Evolutionary conservation across 371 early-diverging fungal genomes (phyloP), one percentile per base, ranked within the genome.

Genomic region (Chytridium lagenaria): DNA sequence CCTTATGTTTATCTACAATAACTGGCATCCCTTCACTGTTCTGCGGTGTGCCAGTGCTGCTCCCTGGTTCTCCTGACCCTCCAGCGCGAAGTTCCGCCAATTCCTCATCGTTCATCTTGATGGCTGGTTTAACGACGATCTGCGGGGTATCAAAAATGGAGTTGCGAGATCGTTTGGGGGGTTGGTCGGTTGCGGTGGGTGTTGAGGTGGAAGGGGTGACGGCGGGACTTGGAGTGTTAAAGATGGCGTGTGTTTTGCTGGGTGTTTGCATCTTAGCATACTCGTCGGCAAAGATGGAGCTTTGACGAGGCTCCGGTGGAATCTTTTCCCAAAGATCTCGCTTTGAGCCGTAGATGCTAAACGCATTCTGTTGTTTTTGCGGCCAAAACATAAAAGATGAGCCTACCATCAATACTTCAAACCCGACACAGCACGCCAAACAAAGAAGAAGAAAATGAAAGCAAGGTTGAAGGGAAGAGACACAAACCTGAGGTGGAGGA

Each of bases 51-150:
- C 37, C 55, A n/a, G 63, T 57, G 7, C 16, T 16, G 40, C 57
- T 72, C 26, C 33, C 66, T 69, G 34, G 44, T 15, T 65, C 67
- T 36, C 39, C 39, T 33, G 72, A n/a, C 16, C 66, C 51, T 50
- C 52, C 44, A 5, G 59, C 50, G 50, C 34, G 71, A 40, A 83
- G 64, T 1, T 59, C 76, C 7, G 51, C 73, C 23, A 81, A 66
- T 65, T 85, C 85, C 26, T 70, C 68, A 5, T 36, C 40, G 50
- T 75, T 71, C 84, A 84, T 84, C 37, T 78, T 74, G n/a, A 61
- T 31, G n/a, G 79, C 79, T 0, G 85, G 85, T 59, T 83, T 85
- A 1, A 49, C 33, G 30, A 85, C 79, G 33, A 70, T 37, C 40
- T 80, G 81, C 31, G 68, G 26, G 15, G 63, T 50, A 31, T 74